Conservation (phyloP, 805 yeast genomes). For the Saturnispora saitoi region DNA sequence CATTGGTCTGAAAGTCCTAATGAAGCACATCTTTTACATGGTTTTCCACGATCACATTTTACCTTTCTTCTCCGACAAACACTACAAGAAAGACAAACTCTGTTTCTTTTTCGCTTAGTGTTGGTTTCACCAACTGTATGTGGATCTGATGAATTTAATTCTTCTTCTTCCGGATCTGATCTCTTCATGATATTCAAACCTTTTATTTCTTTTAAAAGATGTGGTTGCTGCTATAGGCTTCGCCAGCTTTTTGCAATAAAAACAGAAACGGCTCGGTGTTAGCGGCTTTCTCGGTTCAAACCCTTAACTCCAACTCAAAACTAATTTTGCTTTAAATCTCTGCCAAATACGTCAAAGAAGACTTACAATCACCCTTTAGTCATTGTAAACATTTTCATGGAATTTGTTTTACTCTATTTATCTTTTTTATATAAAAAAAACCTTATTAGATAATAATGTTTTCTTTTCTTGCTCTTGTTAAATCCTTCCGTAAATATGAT, state of each 20-base stretch:
- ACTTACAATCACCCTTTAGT: too few species aligned
- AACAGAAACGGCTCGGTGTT: not conserved
- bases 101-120: conserved; percentile 28
- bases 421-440: too few species aligned
- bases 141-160: not conserved
- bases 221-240: not conserved
- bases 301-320: not conserved
- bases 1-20: conserved; percentile 26
- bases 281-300: conserved; percentile 1
- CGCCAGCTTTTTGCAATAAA: not conserved
- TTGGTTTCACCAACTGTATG: not conserved
- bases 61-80: conserved; percentile 41
- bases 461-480: too few species aligned
- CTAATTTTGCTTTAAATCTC: not conserved
- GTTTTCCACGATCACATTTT: conserved; percentile 33
- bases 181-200: not conserved
- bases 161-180: conserved; percentile 1
- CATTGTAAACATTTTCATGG: too few species aligned
- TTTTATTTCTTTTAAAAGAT: not conserved
- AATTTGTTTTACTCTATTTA: too few species aligned
- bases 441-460: too few species aligned
- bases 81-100: conserved; percentile 39
- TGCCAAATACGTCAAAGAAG: not conserved
- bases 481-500: too few species aligned
- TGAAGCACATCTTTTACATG: conserved; percentile 28